A percentile compares a stretch with the other conserved stretches of the same genome.
Evolutionary conservation across 345 rosid genomes (phyloP).

Genomic region (Raphanus raphanistrum): DNA sequence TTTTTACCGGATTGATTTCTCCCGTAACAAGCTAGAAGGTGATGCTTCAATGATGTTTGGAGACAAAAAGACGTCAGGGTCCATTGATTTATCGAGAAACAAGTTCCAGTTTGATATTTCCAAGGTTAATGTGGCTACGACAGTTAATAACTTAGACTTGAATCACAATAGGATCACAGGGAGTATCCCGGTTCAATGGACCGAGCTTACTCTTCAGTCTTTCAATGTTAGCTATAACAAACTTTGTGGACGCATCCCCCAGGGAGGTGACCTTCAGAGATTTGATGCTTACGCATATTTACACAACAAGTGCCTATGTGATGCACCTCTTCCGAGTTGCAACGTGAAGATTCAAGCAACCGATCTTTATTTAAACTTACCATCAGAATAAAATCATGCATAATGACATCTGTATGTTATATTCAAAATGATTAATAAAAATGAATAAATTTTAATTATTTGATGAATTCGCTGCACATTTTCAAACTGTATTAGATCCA

Average conservation of each 20-base stretch:
- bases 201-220: background rate
- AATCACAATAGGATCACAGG: background rate
- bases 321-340: background rate
- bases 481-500: background rate
- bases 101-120: background rate
- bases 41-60: conserved; percentile 47
- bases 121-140: background rate
- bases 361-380: background rate
- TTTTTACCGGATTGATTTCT: conserved; percentile 47
- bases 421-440: background rate
- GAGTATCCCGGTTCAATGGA: background rate
- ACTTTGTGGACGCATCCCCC: background rate
- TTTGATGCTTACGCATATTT: background rate
- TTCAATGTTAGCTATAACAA: background rate
- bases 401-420: background rate
- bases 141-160: background rate
- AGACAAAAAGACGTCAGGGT: background rate
- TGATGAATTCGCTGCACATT: background rate
- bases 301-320: background rate
- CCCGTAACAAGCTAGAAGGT: conserved; percentile 59
- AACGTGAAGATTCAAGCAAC: background rate
- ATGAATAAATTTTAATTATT: background rate
- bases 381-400: background rate
- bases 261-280: background rate
- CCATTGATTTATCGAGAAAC: background rate